A percentile compares a stretch with the other conserved stretches of the same genome.
Evolutionary conservation across 164 flowering plant genomes (phyloP).

Genomic region (Cinnamomum chago): DNA sequence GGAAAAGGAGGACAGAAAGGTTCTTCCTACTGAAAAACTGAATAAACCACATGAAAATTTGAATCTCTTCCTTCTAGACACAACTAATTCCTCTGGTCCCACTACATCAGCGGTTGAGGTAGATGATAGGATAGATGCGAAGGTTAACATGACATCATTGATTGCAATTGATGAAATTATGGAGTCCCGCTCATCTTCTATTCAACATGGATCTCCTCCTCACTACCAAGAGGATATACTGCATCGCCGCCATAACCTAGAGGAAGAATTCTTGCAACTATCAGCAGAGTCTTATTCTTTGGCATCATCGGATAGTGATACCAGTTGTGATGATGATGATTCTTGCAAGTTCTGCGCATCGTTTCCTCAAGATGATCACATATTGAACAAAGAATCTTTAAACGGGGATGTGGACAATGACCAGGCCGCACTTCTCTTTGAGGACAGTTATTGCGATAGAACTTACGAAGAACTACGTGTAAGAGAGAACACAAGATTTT

Average conservation of each 20-base stretch:
- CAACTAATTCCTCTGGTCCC: slow-evolving; percentile 12
- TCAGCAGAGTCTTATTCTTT: slow-evolving; percentile 80
- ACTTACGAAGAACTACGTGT: slow-evolving; percentile 11
- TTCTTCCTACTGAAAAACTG: slow-evolving; percentile 21
- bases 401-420: slow-evolving; percentile 19
- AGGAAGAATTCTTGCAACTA: slow-evolving; percentile 78
- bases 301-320: slow-evolving; percentile 77
- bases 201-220: slow-evolving; percentile 69
- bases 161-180: slow-evolving; percentile 37
- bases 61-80: slow-evolving; percentile 7
- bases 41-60: not conserved
- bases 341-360: slow-evolving; percentile 24
- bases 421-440: slow-evolving; percentile 6
- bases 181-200: slow-evolving; percentile 43
- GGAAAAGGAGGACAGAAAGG: slow-evolving; percentile 23
- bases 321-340: slow-evolving; percentile 63
- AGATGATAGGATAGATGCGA: slow-evolving; percentile 16
- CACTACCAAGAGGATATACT: slow-evolving; percentile 78
- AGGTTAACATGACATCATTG: slow-evolving; percentile 19
- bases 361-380: slow-evolving; percentile 22
- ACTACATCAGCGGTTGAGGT: slow-evolving; percentile 13
- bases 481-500: slow-evolving; percentile 24
- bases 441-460: slow-evolving; percentile 11
- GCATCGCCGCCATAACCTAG: slow-evolving; percentile 81
- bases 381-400: slow-evolving; percentile 19